Evolutionary conservation across 345 rosid genomes (phyloP), one percentile per base, ranked within the genome.

Genomic region (Luvunga scandens): DNA sequence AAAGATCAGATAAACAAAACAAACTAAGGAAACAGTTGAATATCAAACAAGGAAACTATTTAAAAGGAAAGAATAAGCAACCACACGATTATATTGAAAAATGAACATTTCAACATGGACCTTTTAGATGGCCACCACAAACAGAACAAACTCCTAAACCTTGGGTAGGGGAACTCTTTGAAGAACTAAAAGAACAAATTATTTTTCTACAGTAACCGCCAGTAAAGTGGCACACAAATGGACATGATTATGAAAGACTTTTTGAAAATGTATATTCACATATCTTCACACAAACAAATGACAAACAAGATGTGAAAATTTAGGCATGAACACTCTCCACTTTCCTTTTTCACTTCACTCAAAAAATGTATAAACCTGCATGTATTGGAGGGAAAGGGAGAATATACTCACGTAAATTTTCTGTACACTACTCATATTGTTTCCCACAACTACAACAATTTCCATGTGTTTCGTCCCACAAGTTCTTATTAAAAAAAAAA

Each of bases 1-100:
- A 73, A 63, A 18, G 33, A 27, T 75, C 50, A 77, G 66, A 74
- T 42, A 48, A 33, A 31, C 31, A 71, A 69, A 38, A 38, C 10
- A 22, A 34, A 66, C 38, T 9, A 57, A 69, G 50, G 24, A 27
- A 64, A 25, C 56, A 27, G 22, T 13, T 72, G 60, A 16, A 72
- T 72, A 59, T 24, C 76, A 34, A 14, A 72, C 50, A 34, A 33
- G 66, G 27, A 31, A 59, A 60, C 5, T n/a, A 34, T 56, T 59
- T 72, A 71, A 2, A 59, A 34, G 50, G 38, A 56, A 56, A 36
- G 76, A 59, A 14, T 53, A 59, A 31, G 4, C 66, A 72, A 72
- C 33, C 31, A 5, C 45, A 57, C 21, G 36, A 57, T 7, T 57
- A 14, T 33, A 27, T 6, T 4, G 25, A 72, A 56, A 57, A 57